phyloP scores from a whole-genome alignment of 345 rosid species.

The Bruguiera gymnorhiza region DNA sequence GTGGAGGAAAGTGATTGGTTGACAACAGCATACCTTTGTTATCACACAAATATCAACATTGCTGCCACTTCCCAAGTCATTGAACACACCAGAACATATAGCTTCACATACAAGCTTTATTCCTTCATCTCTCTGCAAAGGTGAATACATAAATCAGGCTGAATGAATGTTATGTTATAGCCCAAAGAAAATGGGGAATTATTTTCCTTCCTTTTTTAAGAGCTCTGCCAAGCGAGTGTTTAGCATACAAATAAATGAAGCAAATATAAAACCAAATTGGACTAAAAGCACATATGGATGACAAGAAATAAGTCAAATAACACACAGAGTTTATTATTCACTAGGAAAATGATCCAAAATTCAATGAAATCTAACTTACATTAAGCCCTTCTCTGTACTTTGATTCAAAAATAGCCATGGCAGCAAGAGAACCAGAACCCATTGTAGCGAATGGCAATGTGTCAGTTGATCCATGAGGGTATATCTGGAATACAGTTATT shows the following conservation, averaged over 20 bases:
- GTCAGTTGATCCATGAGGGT: conserved; percentile 84
- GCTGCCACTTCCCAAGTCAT: conserved; percentile 78
- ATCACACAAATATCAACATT: conserved; percentile 87
- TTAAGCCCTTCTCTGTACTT: conserved; percentile 75
- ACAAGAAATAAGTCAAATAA: background rate
- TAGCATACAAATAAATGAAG: background rate
- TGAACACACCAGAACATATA: conserved; percentile 55
- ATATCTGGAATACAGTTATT: conserved; percentile 48
- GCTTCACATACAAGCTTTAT: conserved; percentile 64
- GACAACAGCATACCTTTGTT: conserved; percentile 53
- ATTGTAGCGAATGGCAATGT: conserved; percentile 85
- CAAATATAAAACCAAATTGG: background rate
- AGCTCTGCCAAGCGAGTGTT: background rate
- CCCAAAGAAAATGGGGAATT: background rate
- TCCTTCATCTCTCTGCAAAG: conserved; percentile 69
- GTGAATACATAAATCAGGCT: background rate
- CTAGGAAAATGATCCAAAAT: background rate
- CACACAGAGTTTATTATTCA: conserved; percentile 5
- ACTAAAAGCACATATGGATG: background rate
- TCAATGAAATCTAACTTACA: conserved; percentile 40
- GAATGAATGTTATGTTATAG: background rate
- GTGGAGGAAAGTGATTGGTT: background rate
- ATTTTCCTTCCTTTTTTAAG: background rate
- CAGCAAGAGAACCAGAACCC: conserved; percentile 94
- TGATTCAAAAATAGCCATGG: conserved; percentile 78